Percentiles rank a stretch among this genome's conserved stretches.
These are phyloP conservation scores for Aureobasidium sp. DNA, from an alignment of 2,329 filamentous ascomycete species.

Conservation along the genomic window DNA sequence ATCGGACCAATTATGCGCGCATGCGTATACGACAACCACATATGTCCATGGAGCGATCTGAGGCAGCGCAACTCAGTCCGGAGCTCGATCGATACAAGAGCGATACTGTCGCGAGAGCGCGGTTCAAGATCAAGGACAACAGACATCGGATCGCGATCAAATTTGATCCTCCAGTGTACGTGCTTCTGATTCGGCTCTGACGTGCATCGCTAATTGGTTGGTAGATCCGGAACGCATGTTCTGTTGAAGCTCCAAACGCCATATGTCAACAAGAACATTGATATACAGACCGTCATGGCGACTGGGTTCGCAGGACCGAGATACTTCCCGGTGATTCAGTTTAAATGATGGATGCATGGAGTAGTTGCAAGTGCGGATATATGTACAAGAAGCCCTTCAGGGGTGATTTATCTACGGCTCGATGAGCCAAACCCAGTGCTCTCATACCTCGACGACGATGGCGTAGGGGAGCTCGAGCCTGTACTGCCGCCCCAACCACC, in stretches of 20 bases:
- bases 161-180: constrained; percentile 70
- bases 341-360: background rate
- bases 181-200: constrained; percentile 16
- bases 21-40: constrained; percentile 4
- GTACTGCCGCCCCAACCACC: constrained; percentile 19
- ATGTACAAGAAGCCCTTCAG: background rate
- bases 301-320: constrained; percentile 80
- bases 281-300: constrained; percentile 78
- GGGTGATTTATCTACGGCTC: constrained; percentile 22
- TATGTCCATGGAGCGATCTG: background rate
- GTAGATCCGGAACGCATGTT: constrained; percentile 68
- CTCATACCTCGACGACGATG: constrained; percentile 28
- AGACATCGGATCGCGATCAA: constrained; percentile 81
- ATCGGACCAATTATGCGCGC: constrained; percentile 7
- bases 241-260: constrained; percentile 87
- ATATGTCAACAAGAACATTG: constrained; percentile 68
- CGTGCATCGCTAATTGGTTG: background rate
- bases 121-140: constrained; percentile 74
- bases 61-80: background rate
- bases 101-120: constrained; percentile 49
- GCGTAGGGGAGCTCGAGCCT: constrained; percentile 17
- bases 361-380: background rate
- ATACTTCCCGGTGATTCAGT: constrained; percentile 33
- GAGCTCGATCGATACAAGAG: constrained; percentile 2
- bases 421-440: constrained; percentile 32